Conservation (phyloP, 768 basidiomycete species). For the Coprinopsis strossmayeri region DNA sequence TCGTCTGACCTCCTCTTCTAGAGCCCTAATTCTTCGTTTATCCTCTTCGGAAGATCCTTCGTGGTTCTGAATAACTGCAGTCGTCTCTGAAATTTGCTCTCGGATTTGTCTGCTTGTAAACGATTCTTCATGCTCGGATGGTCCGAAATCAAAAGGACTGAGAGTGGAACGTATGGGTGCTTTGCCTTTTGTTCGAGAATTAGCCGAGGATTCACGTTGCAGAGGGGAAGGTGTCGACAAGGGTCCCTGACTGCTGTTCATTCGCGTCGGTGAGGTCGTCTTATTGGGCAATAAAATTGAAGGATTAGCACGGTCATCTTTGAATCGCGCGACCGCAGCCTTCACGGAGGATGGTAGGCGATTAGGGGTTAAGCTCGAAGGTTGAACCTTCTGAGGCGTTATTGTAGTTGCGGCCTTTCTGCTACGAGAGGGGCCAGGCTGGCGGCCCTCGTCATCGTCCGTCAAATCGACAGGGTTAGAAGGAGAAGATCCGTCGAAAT, state of each 20-base stretch:
- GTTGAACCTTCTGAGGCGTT: not conserved
- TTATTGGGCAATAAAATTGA: conserved; percentile 47
- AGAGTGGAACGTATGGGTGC: conserved; percentile 27
- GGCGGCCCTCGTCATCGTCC: not conserved
- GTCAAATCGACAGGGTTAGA: conserved; percentile 7
- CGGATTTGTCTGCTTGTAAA: conserved; percentile 54
- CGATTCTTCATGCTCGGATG: conserved; percentile 30
- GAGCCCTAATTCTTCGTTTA: conserved; percentile 52
- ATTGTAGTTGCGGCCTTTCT: not conserved
- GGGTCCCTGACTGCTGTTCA: not conserved
- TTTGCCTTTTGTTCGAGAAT: conserved; percentile 35
- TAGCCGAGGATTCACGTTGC: not conserved
- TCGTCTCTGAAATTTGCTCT: conserved; percentile 48
- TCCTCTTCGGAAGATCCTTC: conserved; percentile 37
- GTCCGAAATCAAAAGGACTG: conserved; percentile 22
- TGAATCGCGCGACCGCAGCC: conserved; percentile 44
- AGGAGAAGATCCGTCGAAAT: conserved; percentile 7
- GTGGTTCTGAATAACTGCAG: conserved; percentile 41
- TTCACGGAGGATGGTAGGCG: conserved; percentile 33
- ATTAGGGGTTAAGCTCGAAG: conserved; percentile 2
- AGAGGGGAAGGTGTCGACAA: not conserved
- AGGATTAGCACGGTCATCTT: conserved; percentile 39
- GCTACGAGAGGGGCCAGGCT: not conserved
- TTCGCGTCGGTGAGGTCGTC: conserved; percentile 26
- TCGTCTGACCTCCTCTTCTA: conserved; percentile 60